Base-by-base conservation (phyloP, 371 early-diverging fungal genomes). In the Mortierella sp. region DNA sequence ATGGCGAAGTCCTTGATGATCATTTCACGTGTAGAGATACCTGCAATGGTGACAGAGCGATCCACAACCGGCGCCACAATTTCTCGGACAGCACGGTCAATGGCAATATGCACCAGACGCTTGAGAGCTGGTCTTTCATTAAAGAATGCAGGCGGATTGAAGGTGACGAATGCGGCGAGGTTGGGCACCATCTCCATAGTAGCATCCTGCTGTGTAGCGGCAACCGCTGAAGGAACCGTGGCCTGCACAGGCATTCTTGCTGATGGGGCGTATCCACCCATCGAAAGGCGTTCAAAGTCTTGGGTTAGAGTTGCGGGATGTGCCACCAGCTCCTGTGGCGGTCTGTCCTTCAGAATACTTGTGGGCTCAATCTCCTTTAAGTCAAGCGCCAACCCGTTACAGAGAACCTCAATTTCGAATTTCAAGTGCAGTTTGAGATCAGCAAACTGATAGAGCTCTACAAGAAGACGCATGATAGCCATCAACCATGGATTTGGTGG, bases 401-500 rank as follows among this genome's bases (percentile, higher is more conserved):
- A 97, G 48, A 99, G 88, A 3, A 98, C 97, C 84, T 98, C 98
- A 55, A 99, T 96, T 80, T 98, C 98, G 84, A 99, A 98, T 70
- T 97, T 96, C 63, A 97, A 91, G 70, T 96, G 97, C 63, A 97
- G 85, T 84, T 96, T 97, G 52, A 98, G 87, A 58, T 97, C 96
- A 0, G 97, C 98, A 75, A 90, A 92, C 58, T 95, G 93, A 83
- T 97, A 98, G 6, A 99, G 86, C 79, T 98, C 99, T 0, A 95
- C 93, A 33, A 99, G 85, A 13, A 98, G 85, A 58, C 90, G 91
- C 85, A 99, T 87, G 61, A 96, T 96, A 24, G 96, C 95, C 94
- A 98, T 97, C 58, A 98, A 82, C 98, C 98, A 99, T 8, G 99
- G 99, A 84, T 98, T 98, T 13, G 98, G 98, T 13, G 98, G 97